These are phyloP conservation scores for Coemansia sp. DNA, from an alignment of 192 early-diverging fungal species.

Conservation along the genomic window DNA sequence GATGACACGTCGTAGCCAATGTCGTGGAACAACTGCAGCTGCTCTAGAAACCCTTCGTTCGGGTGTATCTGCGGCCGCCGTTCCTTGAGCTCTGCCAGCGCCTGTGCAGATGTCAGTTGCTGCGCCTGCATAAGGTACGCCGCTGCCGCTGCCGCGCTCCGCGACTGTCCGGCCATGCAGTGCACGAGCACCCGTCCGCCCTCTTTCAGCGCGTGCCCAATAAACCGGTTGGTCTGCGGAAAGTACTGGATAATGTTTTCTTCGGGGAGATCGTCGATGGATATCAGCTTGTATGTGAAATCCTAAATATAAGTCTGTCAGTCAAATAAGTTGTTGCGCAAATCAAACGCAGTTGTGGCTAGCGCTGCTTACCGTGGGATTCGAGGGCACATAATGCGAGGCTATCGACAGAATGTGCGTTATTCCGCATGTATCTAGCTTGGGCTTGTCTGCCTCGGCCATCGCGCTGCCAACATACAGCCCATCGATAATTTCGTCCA, in stretches of 20 bases:
- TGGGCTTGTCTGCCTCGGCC: conserved; percentile 45
- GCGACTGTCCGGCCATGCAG: conserved; percentile 69
- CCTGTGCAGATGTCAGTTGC: conserved; percentile 49
- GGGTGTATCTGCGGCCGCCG: conserved; percentile 57
- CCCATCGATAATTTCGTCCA: conserved; percentile 45
- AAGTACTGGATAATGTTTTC: conserved; percentile 74
- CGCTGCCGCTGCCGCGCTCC: conserved; percentile 63
- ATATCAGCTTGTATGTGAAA: conserved; percentile 58
- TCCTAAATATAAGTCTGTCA: conserved; percentile 10
- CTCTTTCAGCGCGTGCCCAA: conserved; percentile 41
- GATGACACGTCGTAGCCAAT: conserved; percentile 60
- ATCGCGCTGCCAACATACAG: conserved; percentile 55
- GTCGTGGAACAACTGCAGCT: conserved; percentile 62
- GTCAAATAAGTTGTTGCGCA: background rate
- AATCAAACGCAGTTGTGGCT: background rate
- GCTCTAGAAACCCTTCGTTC: conserved; percentile 64
- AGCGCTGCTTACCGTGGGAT: conserved; percentile 25
- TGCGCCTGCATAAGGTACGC: conserved; percentile 69
- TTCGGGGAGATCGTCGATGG: conserved; percentile 61
- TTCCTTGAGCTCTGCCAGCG: conserved; percentile 44
- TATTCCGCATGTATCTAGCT: conserved; percentile 29
- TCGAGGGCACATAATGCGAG: conserved; percentile 34
- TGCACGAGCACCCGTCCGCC: conserved; percentile 66
- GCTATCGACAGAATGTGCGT: conserved; percentile 51
- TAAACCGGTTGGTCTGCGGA: conserved; percentile 63